These are phyloP conservation scores for Penicillium angulare DNA, from an alignment of 495 filamentous ascomycete species.

Conservation along the genomic window DNA sequence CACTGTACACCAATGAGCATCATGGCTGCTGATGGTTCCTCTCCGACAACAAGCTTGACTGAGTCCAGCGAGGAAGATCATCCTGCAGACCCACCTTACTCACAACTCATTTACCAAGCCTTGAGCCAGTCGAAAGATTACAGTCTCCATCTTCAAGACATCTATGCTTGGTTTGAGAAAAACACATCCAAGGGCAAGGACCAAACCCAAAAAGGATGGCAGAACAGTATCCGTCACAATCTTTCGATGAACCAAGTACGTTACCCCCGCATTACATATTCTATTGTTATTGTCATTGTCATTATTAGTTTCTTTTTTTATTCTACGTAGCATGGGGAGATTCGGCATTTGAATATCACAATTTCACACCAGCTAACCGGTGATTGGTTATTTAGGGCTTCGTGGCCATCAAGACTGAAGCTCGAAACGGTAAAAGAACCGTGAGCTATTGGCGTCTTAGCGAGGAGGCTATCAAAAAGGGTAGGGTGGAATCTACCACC, in stretches of 20 bases:
- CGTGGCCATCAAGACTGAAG: conserved; percentile 51
- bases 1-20: conserved; percentile 12
- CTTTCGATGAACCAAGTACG: conserved; percentile 89
- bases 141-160: conserved; percentile 76
- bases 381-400: conserved; percentile 55
- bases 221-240: conserved; percentile 96
- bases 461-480: conserved; percentile 55
- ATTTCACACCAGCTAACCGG: not conserved
- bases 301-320: too few species aligned
- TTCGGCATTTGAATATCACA: not conserved
- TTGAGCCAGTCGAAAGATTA: conserved; percentile 62
- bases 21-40: conserved; percentile 10
- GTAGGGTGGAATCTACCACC: conserved; percentile 72
- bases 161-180: conserved; percentile 86
- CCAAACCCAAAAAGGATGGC: conserved; percentile 75
- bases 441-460: conserved; percentile 67
- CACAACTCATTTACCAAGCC: conserved; percentile 74
- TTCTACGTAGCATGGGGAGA: too few species aligned
- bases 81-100: conserved; percentile 67
- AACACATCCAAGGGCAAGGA: conserved; percentile 74
- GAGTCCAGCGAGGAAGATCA: conserved; percentile 32
- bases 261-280: not conserved
- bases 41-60: conserved; percentile 11
- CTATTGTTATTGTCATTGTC: too few species aligned
- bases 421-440: conserved; percentile 53